phyloP scores from a whole-genome alignment of 2,329 filamentous ascomycete species.

The Nakataea oryzae region DNA sequence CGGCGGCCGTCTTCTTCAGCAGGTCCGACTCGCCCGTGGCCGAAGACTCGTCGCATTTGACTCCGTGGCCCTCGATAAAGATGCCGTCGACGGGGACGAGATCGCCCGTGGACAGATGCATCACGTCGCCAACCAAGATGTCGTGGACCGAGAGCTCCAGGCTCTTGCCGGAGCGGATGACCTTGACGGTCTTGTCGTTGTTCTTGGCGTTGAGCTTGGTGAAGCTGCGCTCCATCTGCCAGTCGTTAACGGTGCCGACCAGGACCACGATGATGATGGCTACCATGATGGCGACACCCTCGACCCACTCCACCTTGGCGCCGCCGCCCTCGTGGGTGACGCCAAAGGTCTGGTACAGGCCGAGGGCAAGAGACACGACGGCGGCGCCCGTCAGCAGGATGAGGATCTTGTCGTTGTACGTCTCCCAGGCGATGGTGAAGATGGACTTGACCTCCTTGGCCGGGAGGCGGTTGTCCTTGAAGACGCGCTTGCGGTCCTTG shows the following conservation, averaged over 20 bases:
- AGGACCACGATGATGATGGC: conserved; percentile 52
- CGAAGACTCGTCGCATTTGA: conserved; percentile 61
- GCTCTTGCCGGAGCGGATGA: conserved; percentile 53
- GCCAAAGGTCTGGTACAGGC: conserved; percentile 56
- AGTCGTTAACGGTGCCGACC: conserved; percentile 51
- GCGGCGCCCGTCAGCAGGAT: conserved; percentile 60
- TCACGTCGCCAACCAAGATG: conserved; percentile 54
- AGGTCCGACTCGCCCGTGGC: conserved; percentile 61
- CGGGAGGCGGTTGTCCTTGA: conserved; percentile 1
- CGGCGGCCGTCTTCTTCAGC: conserved; percentile 51
- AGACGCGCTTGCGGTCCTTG: conserved; percentile 3
- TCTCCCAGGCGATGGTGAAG: conserved; percentile 48
- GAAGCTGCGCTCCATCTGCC: conserved; percentile 24
- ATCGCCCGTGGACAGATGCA: conserved; percentile 59
- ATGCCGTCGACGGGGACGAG: conserved; percentile 57
- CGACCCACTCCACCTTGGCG: conserved; percentile 51
- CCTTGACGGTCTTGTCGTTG: conserved; percentile 51
- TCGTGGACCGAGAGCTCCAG: conserved; percentile 51
- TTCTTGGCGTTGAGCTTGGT: conserved; percentile 26
- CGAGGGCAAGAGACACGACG: conserved; percentile 56
- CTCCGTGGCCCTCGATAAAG: conserved; percentile 50
- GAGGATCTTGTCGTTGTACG: conserved; percentile 65
- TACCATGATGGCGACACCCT: conserved; percentile 71
- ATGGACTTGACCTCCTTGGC: conserved; percentile 5
- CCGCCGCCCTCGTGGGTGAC: conserved; percentile 26